Conservation (phyloP, 1,284 basidiomycete species). For the Apiotrichum domesticum region DNA sequence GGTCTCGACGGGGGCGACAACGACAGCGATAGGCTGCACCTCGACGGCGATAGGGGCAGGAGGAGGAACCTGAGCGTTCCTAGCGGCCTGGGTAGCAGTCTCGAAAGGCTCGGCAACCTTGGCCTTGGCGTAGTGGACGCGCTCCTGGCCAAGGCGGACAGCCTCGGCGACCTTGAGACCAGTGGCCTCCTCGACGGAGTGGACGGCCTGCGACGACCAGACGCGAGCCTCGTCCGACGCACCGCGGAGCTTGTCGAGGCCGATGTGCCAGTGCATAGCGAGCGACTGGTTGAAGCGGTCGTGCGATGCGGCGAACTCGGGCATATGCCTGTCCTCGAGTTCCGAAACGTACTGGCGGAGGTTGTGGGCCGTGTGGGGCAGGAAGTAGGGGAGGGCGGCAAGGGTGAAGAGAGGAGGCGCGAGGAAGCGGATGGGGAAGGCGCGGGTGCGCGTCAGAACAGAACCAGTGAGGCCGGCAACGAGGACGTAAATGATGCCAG, state of each 20-base stretch:
- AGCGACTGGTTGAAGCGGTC: slow-evolving; percentile 61
- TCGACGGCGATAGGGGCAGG: not conserved
- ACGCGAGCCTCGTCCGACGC: slow-evolving; percentile 40
- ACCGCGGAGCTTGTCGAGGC: slow-evolving; percentile 49
- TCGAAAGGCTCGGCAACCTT: slow-evolving; percentile 5
- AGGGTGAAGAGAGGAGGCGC: slow-evolving; percentile 66
- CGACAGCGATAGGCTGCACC: slow-evolving; percentile 27
- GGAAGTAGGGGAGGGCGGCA: slow-evolving; percentile 65
- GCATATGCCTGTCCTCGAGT: slow-evolving; percentile 67
- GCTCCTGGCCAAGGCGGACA: slow-evolving; percentile 50
- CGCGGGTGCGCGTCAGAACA: slow-evolving; percentile 71
- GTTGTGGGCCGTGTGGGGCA: slow-evolving; percentile 69
- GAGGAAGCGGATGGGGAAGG: slow-evolving; percentile 58
- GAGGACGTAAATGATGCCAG: slow-evolving; percentile 78
- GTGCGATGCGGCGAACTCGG: slow-evolving; percentile 62
- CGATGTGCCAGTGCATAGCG: slow-evolving; percentile 55
- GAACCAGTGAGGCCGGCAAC: slow-evolving; percentile 80
- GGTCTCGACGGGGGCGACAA: slow-evolving; percentile 25
- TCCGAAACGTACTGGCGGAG: slow-evolving; percentile 59
- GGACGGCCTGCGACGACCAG: slow-evolving; percentile 52
- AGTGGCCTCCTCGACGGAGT: slow-evolving; percentile 60
- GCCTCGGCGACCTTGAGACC: slow-evolving; percentile 64
- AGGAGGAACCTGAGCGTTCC: not conserved
- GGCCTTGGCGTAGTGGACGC: slow-evolving; percentile 11
- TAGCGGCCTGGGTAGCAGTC: not conserved